phyloP scores from a whole-genome alignment of 1,139 yeast species.

The Diutina sp. region DNA sequence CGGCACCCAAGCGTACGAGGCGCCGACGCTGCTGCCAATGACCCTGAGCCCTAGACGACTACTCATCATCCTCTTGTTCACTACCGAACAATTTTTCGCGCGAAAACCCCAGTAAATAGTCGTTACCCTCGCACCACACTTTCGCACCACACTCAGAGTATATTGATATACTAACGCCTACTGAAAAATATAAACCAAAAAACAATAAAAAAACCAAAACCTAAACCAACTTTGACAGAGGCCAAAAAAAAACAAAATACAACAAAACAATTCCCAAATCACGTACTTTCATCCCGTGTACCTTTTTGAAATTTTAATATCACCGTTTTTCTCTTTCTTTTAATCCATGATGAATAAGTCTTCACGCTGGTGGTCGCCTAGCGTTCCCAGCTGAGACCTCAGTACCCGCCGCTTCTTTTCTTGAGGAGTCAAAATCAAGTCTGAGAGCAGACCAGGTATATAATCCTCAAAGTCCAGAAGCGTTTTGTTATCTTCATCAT shows the following conservation, averaged over 20 bases:
- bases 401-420: slow-evolving; percentile 59
- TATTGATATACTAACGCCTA: neutral
- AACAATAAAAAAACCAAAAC: too few relatives aligned
- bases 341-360: slow-evolving; percentile 1
- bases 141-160: neutral
- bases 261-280: neutral
- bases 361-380: slow-evolving; percentile 5
- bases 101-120: neutral
- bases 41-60: neutral
- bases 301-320: neutral
- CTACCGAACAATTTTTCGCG: neutral
- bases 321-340: neutral
- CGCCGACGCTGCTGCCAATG: neutral
- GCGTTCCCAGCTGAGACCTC: slow-evolving; percentile 36
- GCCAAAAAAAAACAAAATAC: neutral
- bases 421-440: slow-evolving; percentile 61
- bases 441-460: slow-evolving; percentile 65
- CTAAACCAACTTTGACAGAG: too few relatives aligned
- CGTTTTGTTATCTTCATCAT: neutral
- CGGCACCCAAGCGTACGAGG: neutral
- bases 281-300: neutral
- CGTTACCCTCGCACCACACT: neutral
- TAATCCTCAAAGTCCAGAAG: slow-evolving; percentile 43
- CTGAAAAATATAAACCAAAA: too few relatives aligned
- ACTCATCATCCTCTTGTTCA: neutral